These are phyloP conservation scores for Rhinocladiella mackenziei DNA, from an alignment of 2,329 filamentous ascomycete genomes.

Conservation along the genomic window DNA sequence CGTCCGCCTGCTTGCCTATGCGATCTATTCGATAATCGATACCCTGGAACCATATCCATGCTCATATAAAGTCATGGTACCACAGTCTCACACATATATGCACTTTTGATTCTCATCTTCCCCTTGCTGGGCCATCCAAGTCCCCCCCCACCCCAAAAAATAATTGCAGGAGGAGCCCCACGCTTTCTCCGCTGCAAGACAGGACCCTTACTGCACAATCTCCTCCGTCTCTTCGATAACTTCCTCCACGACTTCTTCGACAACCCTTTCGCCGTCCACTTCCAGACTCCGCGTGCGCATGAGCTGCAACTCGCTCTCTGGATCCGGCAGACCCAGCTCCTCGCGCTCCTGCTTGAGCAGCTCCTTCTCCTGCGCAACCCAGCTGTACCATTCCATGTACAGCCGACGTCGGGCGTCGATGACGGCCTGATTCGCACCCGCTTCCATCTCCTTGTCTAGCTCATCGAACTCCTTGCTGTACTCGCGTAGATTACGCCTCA, in stretches of 20 bases:
- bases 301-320: slow-evolving; percentile 56
- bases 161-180: no score
- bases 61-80: no score
- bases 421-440: slow-evolving; percentile 88
- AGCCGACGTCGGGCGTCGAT: slow-evolving; percentile 79
- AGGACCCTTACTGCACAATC: slow-evolving; percentile 42
- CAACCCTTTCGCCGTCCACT: slow-evolving; percentile 55
- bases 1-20: no score
- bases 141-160: no score
- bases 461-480: slow-evolving; percentile 94
- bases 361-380: slow-evolving; percentile 69
- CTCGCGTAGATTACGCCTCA: slow-evolving; percentile 97
- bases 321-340: slow-evolving; percentile 61
- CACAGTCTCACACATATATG: no score
- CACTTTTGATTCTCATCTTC: no score
- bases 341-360: slow-evolving; percentile 69
- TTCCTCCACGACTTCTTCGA: slow-evolving; percentile 86
- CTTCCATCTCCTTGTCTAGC: slow-evolving; percentile 88
- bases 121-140: no score
- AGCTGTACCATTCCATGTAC: slow-evolving; percentile 84
- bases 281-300: slow-evolving; percentile 53
- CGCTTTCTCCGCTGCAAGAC: not conserved
- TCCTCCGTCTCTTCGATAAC: slow-evolving; percentile 81
- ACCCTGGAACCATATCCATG: no score
- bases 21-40: no score